Evolutionary conservation across 805 yeast genomes (phyloP).

Genomic region (Yarrowia yakushimensis): DNA sequence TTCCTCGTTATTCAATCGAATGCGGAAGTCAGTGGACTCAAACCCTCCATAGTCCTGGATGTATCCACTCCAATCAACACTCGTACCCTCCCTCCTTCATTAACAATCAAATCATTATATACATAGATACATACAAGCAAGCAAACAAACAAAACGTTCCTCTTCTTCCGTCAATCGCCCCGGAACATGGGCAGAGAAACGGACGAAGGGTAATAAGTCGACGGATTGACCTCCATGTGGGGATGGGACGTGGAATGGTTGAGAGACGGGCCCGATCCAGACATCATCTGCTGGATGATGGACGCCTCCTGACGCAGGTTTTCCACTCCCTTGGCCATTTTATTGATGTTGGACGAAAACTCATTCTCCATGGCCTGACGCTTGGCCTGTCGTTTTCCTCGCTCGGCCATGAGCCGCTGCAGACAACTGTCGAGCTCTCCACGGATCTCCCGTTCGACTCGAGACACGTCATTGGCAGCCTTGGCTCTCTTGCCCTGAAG

Average conservation of each 20-base stretch:
- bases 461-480: conserved; percentile 32
- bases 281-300: conserved; percentile 21
- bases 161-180: neutral
- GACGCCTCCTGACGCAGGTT: conserved; percentile 30
- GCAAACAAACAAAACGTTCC: neutral
- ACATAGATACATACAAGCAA: conserved; percentile 16
- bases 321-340: conserved; percentile 37
- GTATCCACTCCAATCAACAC: too few relatives aligned
- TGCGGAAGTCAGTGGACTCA: too few relatives aligned
- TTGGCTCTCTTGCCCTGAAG: conserved; percentile 32
- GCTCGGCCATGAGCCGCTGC: conserved; percentile 31
- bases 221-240: neutral
- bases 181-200: conserved; percentile 4
- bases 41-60: too few relatives aligned
- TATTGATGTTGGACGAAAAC: conserved; percentile 37
- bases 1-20: too few relatives aligned
- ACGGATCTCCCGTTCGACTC: conserved; percentile 33
- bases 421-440: conserved; percentile 31
- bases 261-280: neutral
- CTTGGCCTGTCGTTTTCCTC: conserved; percentile 35
- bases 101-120: conserved; percentile 1
- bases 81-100: too few relatives aligned
- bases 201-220: neutral
- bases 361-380: conserved; percentile 36
- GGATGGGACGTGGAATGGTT: conserved; percentile 19